Base-by-base conservation (phyloP, 805 yeast species). In the Sugiyamaella valdiviana region DNA sequence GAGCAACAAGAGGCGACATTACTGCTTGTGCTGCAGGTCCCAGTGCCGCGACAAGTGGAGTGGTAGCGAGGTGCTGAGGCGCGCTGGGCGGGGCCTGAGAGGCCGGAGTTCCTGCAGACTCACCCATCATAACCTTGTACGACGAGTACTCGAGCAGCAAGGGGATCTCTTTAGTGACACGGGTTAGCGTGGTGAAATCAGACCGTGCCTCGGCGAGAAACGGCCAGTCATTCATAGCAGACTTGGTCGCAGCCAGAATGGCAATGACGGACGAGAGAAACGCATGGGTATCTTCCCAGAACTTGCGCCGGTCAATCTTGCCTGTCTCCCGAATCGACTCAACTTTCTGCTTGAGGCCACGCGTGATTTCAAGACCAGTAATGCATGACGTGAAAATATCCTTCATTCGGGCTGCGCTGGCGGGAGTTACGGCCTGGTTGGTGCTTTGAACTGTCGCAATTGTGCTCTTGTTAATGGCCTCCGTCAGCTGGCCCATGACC, bases 141-240 rank as follows among this genome's bases (percentile, higher is more conserved):
- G 82, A 71, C 51, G 84, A 78, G 37, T 76, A 72, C 62, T 90
- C 96, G 39, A 90, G 68, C 57, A 86, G 73, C n/a, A 87, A 81
- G 0, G 97, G 89, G 14, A 91, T 84, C 60, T 91, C 98, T 60
- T 91, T 91, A 3, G 96, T 87, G 2, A 90, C 85, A 55, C 87
- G 80, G 0, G 97, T 90, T 50, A 91, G 70, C 35, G 80, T 78
- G 0, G 95, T 86, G 66, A 91, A 76, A 5, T 85, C 79, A 6
- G 90, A 82, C 50, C 95, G 71, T 5, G 83, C 83, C 48, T 86
- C 96, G 57, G 84, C 82, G 45, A 91, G 72, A 14, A 82, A 76
- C 0, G 95, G 90, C 49, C 88, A 72, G 54, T 86, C 96, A 46
- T 78, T 76, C 79, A 91, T 83, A 1, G 95, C 82, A 1, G 77